A percentile compares a stretch with the other conserved stretches of the same genome.
Conservation (phyloP, 1,284 basidiomycete genomes). For the Porogramme epimiltina region DNA sequence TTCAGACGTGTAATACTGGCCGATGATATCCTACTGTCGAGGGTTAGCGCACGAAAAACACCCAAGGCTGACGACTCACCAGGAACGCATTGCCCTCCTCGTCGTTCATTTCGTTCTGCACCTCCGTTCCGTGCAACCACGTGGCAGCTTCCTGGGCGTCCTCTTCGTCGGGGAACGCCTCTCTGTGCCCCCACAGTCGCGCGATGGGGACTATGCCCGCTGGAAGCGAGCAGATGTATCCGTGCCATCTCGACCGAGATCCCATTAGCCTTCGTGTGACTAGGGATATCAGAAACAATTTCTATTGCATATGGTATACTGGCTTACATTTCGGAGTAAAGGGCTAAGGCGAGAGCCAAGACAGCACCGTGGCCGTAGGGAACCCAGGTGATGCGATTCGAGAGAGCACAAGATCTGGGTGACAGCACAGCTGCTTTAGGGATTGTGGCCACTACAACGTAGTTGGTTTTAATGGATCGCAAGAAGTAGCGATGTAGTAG, state of each 20-base stretch:
- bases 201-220: conserved; percentile 54
- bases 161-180: conserved; percentile 21
- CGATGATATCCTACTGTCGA: conserved; percentile 44
- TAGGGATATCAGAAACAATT: too few relatives aligned
- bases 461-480: too few relatives aligned
- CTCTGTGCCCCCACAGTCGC: conserved; percentile 56
- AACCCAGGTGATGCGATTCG: conserved; percentile 37
- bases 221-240: conserved; percentile 71
- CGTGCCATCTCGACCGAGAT: conserved; percentile 58
- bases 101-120: conserved; percentile 23
- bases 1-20: conserved; percentile 45
- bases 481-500: too few relatives aligned
- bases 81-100: conserved; percentile 19
- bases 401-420: conserved; percentile 49
- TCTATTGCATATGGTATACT: too few relatives aligned
- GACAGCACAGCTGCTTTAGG: conserved; percentile 69
- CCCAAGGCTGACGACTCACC: neutral
- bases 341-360: conserved; percentile 59
- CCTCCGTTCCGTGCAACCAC: conserved; percentile 30
- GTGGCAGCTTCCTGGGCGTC: conserved; percentile 35
- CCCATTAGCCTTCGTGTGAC: conserved; percentile 38
- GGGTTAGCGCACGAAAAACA: neutral
- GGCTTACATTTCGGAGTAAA: conserved; percentile 65
- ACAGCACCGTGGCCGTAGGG: conserved; percentile 61
- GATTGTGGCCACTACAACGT: conserved; percentile 60